Percentiles rank a stretch among this genome's conserved stretches.
phyloP scores from a whole-genome alignment of 805 yeast genomes.

The Schizosaccharomyces osmophilus region DNA sequence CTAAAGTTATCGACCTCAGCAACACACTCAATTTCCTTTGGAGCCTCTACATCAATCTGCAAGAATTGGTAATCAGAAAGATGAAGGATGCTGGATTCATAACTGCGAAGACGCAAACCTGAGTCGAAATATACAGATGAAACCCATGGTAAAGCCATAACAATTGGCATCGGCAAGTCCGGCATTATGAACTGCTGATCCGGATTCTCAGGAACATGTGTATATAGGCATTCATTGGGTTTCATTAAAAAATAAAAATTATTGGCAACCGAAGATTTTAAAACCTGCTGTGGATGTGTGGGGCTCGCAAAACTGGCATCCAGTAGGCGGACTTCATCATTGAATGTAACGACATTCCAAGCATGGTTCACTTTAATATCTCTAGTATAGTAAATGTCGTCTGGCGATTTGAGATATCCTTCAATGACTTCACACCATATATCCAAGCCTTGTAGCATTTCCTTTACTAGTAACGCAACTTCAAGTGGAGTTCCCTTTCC shows the following conservation, averaged over 20 bases:
- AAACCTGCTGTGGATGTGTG: conserved; percentile 25
- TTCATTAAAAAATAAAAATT: conserved; percentile 53
- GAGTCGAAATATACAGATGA: conserved; percentile 55
- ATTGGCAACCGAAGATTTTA: conserved; percentile 16
- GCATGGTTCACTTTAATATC: conserved; percentile 44
- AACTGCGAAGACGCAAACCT: conserved; percentile 35
- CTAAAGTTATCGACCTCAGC: conserved; percentile 21
- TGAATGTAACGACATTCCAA: conserved; percentile 62
- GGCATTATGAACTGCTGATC: conserved; percentile 73
- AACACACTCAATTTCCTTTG: conserved; percentile 43
- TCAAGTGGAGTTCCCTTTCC: conserved; percentile 44
- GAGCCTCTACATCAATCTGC: conserved; percentile 54
- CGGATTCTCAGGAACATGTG: conserved; percentile 64
- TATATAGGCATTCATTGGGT: conserved; percentile 51
- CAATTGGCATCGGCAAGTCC: conserved; percentile 52
- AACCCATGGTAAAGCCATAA: conserved; percentile 62
- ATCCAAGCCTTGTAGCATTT: conserved; percentile 43
- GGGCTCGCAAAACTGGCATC: conserved; percentile 47
- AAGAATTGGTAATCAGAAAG: conserved; percentile 51
- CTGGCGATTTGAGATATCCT: conserved; percentile 66
- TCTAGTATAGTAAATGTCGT: conserved; percentile 23
- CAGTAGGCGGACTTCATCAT: conserved; percentile 55
- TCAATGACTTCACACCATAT: conserved; percentile 52
- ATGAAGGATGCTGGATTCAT: conserved; percentile 52
- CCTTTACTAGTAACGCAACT: conserved; percentile 49